Conservation (phyloP, 1,139 yeast genomes). For the Yamadazyma diddensiae region DNA sequence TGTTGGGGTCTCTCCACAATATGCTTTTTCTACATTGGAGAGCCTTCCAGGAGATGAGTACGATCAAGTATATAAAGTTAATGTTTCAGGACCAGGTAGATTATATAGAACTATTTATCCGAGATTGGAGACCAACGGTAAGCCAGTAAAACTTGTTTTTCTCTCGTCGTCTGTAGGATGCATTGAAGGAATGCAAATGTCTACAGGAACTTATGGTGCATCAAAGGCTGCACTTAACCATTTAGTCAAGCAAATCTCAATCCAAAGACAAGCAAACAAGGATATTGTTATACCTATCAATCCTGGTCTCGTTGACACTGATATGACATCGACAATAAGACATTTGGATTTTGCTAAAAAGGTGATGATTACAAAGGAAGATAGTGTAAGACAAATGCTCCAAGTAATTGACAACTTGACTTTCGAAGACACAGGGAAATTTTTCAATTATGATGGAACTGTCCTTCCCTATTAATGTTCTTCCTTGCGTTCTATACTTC, state of each 20-base stretch:
- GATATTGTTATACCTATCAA: conserved; percentile 55
- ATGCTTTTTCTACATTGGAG: too few species aligned
- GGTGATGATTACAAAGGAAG: not conserved
- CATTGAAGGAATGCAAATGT: not conserved
- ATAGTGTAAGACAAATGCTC: not conserved
- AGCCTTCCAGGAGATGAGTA: too few species aligned
- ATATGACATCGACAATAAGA: conserved; percentile 4
- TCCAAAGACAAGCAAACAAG: conserved; percentile 24
- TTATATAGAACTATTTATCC: not conserved
- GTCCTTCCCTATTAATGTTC: not conserved
- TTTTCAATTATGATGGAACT: not conserved
- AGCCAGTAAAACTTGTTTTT: too few species aligned
- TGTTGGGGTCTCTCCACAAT: too few species aligned
- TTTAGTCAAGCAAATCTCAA: conserved; percentile 21
- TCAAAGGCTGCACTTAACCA: conserved; percentile 86
- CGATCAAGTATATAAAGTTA: too few species aligned
- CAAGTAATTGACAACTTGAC: not conserved
- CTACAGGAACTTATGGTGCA: conserved; percentile 62
- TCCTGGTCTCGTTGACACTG: conserved; percentile 9
- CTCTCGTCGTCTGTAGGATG: too few species aligned
- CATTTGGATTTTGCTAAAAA: too few species aligned
- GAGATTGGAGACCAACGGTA: too few species aligned
- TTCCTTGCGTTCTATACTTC: too few species aligned
- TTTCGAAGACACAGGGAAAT: conserved; percentile 1
- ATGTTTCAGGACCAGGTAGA: not conserved